Base-by-base conservation (phyloP, 768 basidiomycete genomes). In the Phanerochaete sordida region DNA sequence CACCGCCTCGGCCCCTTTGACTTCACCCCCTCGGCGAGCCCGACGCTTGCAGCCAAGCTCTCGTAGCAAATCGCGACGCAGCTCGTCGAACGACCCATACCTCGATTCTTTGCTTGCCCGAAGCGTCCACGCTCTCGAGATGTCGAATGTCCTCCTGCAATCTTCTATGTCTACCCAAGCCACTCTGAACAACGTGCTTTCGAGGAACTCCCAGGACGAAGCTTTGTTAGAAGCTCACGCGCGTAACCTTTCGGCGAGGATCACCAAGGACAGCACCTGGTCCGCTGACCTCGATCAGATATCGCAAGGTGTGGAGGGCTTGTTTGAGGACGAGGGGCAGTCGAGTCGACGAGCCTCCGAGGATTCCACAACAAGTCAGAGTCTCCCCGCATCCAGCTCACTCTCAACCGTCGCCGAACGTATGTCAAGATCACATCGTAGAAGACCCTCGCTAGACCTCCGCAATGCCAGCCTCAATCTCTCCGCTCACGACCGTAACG, bases 51-150 rank as follows among this genome's bases (percentile, higher is more conserved):
- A 37, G 74, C 60, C 57, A 46, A 62, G 48, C 56, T 37, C 56
- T 58, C 67, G 70, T 37, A 62, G 43, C 59, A 69, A 73, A 58
- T 65, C 72, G 49, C 57, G 62, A 23, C 65, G 65, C 50, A 69
- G 60, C 31, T 52, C 72, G 23, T 70, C 75, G 2, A 65, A 57
- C 51, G 86, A 88, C 69, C 81, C 82, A 13, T 85, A 81, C 65
- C 79, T 92, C 27, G 92, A 93, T 72, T 81, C 86, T n/a, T 76
- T 93, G 16, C 79, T 93, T 1, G 89, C 85, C 59, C 84, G 91
- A 62, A 91, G 90, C 64, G 89, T 93, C 15, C 85, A 91, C 72
- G 91, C 91, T 0, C 78, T 94, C 9, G 92, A 93, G 70, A 86
- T 92, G 79, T 93, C 91, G 4, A 93, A 93, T 59, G 81, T 85